A percentile compares a stretch with the other conserved stretches of the same genome.
These are phyloP conservation scores for Schwanniomyces polymorphus DNA, from an alignment of 805 yeast genomes.

Conservation along the genomic window DNA sequence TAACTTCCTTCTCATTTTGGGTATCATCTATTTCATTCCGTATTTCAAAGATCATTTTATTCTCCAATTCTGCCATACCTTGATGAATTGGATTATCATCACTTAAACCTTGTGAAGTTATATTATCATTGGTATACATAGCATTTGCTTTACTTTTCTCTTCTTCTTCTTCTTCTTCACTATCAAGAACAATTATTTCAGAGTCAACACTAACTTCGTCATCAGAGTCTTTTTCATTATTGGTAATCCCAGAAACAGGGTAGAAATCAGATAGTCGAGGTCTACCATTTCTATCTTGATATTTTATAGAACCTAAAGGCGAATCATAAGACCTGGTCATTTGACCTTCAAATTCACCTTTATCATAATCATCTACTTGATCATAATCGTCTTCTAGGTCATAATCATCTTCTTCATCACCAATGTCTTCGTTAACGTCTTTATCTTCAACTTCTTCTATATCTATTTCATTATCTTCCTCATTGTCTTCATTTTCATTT, in stretches of 20 bases:
- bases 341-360: too few relatives aligned
- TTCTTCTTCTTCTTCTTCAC: conserved; percentile 11
- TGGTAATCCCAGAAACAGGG: background rate
- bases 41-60: conserved; percentile 8
- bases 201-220: conserved; percentile 8
- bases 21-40: conserved; percentile 11
- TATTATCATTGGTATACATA: background rate
- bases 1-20: conserved; percentile 20
- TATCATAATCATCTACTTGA: too few relatives aligned
- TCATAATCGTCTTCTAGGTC: too few relatives aligned
- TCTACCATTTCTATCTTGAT: conserved; percentile 3
- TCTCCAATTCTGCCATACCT: conserved; percentile 3
- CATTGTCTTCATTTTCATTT: conserved; percentile 47
- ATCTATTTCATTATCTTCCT: conserved; percentile 54
- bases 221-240: background rate
- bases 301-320: background rate
- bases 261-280: conserved; percentile 3
- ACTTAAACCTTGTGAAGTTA: background rate
- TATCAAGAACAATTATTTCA: conserved; percentile 6
- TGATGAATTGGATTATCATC: too few relatives aligned
- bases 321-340: background rate
- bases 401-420: conserved; percentile 5
- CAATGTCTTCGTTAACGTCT: conserved; percentile 22
- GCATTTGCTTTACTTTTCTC: background rate
- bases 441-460: too few relatives aligned